These are phyloP conservation scores for Euclidium syriacum DNA, from an alignment of 345 rosid species.

Conservation along the genomic window DNA sequence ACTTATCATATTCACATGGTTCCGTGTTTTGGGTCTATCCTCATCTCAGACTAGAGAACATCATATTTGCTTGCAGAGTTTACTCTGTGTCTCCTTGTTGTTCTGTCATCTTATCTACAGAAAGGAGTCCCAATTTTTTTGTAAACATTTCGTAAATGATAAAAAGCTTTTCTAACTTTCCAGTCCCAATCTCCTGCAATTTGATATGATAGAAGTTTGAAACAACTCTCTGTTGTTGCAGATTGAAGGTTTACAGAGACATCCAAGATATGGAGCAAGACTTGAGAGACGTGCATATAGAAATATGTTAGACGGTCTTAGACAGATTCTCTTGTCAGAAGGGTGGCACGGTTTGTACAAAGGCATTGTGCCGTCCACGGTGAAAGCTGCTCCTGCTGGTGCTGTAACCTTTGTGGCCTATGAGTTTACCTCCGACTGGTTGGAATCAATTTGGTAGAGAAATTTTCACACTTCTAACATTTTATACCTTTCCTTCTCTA, in stretches of 20 bases:
- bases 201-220: not conserved
- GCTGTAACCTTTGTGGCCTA: slow-evolving; percentile 93
- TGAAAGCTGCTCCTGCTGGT: slow-evolving; percentile 98
- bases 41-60: not conserved
- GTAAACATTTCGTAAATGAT: not conserved
- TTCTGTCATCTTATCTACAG: not conserved
- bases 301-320: slow-evolving; percentile 75
- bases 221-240: slow-evolving; percentile 27
- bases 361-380: slow-evolving; percentile 85
- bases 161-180: not conserved
- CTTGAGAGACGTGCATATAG: slow-evolving; percentile 63
- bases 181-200: slow-evolving; percentile 6
- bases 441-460: slow-evolving; percentile 55
- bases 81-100: not conserved
- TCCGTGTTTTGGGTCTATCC: not conserved
- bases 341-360: slow-evolving; percentile 95
- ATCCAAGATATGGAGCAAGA: slow-evolving; percentile 85
- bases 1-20: not conserved
- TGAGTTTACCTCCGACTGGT: slow-evolving; percentile 74
- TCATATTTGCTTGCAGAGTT: not conserved
- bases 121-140: not conserved
- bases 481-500: slow-evolving; percentile 3
- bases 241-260: slow-evolving; percentile 89
- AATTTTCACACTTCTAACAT: slow-evolving; percentile 6
- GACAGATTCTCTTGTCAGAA: slow-evolving; percentile 50